Base-by-base conservation (phyloP, 306 rosid genomes). In the Medicago arabica region DNA sequence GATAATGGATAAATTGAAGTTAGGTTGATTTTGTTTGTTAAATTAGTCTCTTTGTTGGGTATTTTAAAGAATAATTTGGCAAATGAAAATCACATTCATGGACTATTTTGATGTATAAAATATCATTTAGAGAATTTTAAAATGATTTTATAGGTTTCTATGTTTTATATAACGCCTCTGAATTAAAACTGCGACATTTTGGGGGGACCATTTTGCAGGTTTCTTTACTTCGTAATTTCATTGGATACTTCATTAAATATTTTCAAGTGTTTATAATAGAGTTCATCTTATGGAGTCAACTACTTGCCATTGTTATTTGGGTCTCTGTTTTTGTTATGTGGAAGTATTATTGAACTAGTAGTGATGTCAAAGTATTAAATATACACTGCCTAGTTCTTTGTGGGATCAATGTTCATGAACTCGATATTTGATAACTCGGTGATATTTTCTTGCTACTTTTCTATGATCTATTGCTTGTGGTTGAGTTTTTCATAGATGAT, bases 201-300 rank as follows among this genome's bases (percentile, higher is more conserved):
- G 50, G 12, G 46, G 64, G 44, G n/a, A 49, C 47, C 0, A 67
- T 60, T 38, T 23, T 59, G 31, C 6, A 5, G 39, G 21, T 39
- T 60, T 58, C 14, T 44, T 18, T 59, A 38, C 36, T 69, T 78
- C 19, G 46, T 40, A 38, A 46, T 47, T 43, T 21, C 9, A 39
- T 55, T 50, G 16, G 50, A 25, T 31, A n/a, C 40, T 14, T 34
- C n/a, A 4, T 16, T 2, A 7, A 18, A 0, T 80, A 6, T 49
- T 75, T 68, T 80, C 15, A 67, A 63, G 49, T 59, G 40, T 69
- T 63, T 34, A 44, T 41, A 28, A 38, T 64, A 55, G 62, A 34
- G 11, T 53, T 34, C 7, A 61, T 75, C 16, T 7, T 31, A 49
- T 71, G 76, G 75, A 63, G 66, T 76, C 62, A 17, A 75, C 40